phyloP scores from a whole-genome alignment of 306 rosid genomes.

The Crataegus laevigata region DNA sequence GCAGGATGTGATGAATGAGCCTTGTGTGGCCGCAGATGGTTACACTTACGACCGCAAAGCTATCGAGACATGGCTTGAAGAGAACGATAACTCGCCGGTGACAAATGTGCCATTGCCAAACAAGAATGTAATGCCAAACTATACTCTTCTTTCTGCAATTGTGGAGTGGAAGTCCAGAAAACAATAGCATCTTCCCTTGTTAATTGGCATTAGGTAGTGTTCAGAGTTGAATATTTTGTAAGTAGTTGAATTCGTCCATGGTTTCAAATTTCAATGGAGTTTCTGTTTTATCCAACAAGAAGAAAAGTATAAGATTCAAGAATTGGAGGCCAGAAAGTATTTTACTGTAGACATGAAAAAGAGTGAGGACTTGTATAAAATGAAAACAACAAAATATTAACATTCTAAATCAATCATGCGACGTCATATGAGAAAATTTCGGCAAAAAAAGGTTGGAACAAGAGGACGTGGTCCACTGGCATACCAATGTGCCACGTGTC shows the following conservation, averaged over 20 bases:
- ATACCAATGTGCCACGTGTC: neutral
- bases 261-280: neutral
- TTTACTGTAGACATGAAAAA: neutral
- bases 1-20: constrained; percentile 88
- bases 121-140: constrained; percentile 68
- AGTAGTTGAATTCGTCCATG: neutral
- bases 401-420: too few species aligned
- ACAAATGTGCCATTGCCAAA: constrained; percentile 60
- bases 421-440: neutral
- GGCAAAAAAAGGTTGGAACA: too few species aligned
- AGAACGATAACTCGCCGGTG: constrained; percentile 66
- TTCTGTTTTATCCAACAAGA: too few species aligned
- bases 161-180: constrained; percentile 73
- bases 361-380: fast-evolving
- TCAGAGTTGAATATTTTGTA: neutral
- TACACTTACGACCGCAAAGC: constrained; percentile 77
- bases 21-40: constrained; percentile 95
- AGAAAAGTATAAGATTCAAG: neutral
- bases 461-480: neutral
- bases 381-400: too few species aligned
- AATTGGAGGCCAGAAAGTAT: neutral
- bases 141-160: constrained; percentile 80
- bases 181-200: neutral
- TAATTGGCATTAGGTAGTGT: neutral
- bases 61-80: constrained; percentile 65